phyloP scores from a whole-genome alignment of 176 grass and related monocot species.

The Zea mays region Zm-B73-REFERENCE-NAM-5.0 NC_050102.1:176583001-176583500 shows the following conservation, averaged over 20 bases:
- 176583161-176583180: conserved; percentile 50
- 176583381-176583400: conserved; percentile 8
- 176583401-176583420: conserved; percentile 43
- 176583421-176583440: conserved; percentile 35
- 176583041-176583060: not conserved
- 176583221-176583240: conserved; percentile 30
- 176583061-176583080: conserved; percentile 30
- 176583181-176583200: conserved; percentile 28
- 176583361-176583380: conserved; percentile 37
- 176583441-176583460: conserved; percentile 50
- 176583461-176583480: conserved; percentile 57
- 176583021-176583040: not conserved
- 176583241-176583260: conserved; percentile 84
- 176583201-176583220: conserved; percentile 32
- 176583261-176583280: conserved; percentile 43
- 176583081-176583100: conserved; percentile 49
- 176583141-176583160: conserved; percentile 22
- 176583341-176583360: conserved; percentile 47
- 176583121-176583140: conserved; percentile 39
- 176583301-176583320: conserved; percentile 28
- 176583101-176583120: conserved; percentile 52
- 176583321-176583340: conserved; percentile 16
- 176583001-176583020: not conserved
- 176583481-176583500: conserved; percentile 62
- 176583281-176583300: conserved; percentile 37